Evolutionary conservation across 2,329 filamentous ascomycete species (phyloP).

Genomic region (Metarhizium anisopliae): DNA sequence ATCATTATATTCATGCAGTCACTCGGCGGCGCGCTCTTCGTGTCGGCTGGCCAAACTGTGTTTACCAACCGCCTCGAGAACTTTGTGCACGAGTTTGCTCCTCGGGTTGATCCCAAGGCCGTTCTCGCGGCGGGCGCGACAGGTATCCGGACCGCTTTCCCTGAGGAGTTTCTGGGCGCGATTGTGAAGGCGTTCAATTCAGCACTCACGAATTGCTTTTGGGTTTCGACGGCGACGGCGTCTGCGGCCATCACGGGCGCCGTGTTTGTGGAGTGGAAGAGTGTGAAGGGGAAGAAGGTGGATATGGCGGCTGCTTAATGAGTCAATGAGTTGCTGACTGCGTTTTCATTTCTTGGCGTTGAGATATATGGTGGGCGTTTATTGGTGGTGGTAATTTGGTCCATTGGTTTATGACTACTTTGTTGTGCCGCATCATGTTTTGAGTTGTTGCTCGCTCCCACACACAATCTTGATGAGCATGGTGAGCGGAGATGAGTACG

Average conservation of each 20-base stretch:
- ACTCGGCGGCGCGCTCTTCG: slow-evolving; percentile 34
- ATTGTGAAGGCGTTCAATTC: slow-evolving; percentile 35
- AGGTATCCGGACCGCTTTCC: slow-evolving; percentile 20
- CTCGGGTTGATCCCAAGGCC: slow-evolving; percentile 20
- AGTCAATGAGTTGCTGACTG: not conserved
- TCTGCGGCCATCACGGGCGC: slow-evolving; percentile 33
- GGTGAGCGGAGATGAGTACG: no score
- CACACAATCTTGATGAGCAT: no score
- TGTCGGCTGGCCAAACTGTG: slow-evolving; percentile 38
- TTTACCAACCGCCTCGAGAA: slow-evolving; percentile 38
- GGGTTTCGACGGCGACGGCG: slow-evolving; percentile 34
- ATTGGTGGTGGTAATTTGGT: no score
- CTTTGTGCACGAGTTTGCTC: slow-evolving; percentile 26
- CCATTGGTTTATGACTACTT: no score
- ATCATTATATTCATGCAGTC: slow-evolving; percentile 24
- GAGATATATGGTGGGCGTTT: not conserved
- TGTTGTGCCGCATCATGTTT: no score
- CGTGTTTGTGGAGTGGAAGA: slow-evolving; percentile 43
- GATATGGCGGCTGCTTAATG: slow-evolving; percentile 13
- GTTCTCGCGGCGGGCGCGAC: slow-evolving; percentile 29
- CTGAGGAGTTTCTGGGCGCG: slow-evolving; percentile 18
- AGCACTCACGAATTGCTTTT: slow-evolving; percentile 32
- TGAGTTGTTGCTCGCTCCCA: no score
- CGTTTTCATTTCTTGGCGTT: not conserved
- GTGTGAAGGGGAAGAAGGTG: slow-evolving; percentile 45